A percentile compares a stretch with the other conserved stretches of the same genome.
phyloP scores from a whole-genome alignment of 2,329 filamentous ascomycete genomes.

The Ophiostoma fasciatum region DNA sequence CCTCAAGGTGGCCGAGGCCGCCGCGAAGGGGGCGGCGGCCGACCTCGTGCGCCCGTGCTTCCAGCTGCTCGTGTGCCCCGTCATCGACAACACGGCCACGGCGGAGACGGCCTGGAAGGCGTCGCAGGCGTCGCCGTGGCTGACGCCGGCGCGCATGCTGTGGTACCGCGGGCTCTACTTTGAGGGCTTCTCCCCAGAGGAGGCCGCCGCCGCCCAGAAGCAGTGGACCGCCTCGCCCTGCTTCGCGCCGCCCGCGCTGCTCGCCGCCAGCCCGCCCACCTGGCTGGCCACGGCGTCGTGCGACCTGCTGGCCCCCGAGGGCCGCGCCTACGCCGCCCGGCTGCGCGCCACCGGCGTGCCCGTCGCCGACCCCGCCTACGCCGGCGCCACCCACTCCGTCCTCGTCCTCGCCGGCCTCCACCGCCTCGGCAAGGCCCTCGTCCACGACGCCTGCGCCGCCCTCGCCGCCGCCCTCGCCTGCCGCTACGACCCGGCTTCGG shows the following conservation, averaged over 20 bases:
- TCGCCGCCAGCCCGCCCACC: constrained; percentile 34
- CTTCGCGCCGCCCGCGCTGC: constrained; percentile 31
- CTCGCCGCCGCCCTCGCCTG: constrained; percentile 2
- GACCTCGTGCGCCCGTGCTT: constrained; percentile 14
- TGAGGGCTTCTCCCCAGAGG: constrained; percentile 25
- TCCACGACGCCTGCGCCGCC: constrained; percentile 6
- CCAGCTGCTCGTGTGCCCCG: constrained; percentile 42
- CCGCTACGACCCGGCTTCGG: not conserved
- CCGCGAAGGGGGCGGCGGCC: too few species aligned
- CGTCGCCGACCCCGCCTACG: constrained; percentile 25
- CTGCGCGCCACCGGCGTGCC: constrained; percentile 29
- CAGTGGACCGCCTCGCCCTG: constrained; percentile 16
- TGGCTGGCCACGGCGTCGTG: constrained; percentile 38
- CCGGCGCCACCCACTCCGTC: constrained; percentile 8
- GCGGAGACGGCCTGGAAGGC: constrained; percentile 30
- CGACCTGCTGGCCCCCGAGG: constrained; percentile 41
- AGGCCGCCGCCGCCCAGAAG: constrained; percentile 27
- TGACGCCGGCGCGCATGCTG: constrained; percentile 38
- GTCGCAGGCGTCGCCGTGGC: constrained; percentile 23
- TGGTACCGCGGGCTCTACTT: constrained; percentile 47
- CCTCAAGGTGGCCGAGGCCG: constrained; percentile 1
- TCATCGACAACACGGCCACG: constrained; percentile 40
- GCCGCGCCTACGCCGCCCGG: constrained; percentile 33
- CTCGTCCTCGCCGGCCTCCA: constrained; percentile 7
- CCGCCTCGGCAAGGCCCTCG: constrained; percentile 3